Percentiles rank a stretch among this genome's conserved stretches.
Conservation (phyloP, 306 rosid species). For the Quercus ilex region DNA sequence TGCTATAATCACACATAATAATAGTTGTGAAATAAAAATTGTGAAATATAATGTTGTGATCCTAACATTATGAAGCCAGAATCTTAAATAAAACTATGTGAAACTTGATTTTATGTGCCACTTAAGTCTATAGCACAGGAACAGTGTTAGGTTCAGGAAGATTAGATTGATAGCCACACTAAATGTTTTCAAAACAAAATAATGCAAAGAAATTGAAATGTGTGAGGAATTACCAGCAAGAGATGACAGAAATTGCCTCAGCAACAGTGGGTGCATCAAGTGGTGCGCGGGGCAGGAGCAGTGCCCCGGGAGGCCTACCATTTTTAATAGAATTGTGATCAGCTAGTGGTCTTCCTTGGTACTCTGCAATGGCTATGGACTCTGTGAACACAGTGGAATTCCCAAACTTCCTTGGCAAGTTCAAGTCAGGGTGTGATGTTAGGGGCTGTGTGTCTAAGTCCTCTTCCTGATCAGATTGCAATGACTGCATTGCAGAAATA, state of each 20-base stretch:
- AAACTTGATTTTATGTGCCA: not conserved
- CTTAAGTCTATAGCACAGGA: not conserved
- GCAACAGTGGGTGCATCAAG: slow-evolving; percentile 87
- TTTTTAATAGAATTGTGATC: slow-evolving; percentile 70
- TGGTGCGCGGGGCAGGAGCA: slow-evolving; percentile 60
- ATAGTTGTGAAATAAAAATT: no score
- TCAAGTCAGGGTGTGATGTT: slow-evolving; percentile 47
- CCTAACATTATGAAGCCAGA: not conserved
- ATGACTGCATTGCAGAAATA: slow-evolving; percentile 19
- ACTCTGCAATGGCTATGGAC: slow-evolving; percentile 66
- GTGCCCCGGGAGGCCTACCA: slow-evolving; percentile 78
- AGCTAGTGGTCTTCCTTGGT: slow-evolving; percentile 75
- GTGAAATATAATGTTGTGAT: no score
- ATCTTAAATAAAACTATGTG: not conserved
- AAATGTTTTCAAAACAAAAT: not conserved
- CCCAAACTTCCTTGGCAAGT: slow-evolving; percentile 70
- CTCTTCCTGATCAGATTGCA: slow-evolving; percentile 27
- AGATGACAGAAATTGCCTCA: slow-evolving; percentile 81
- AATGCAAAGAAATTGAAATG: not conserved
- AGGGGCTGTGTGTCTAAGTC: slow-evolving; percentile 54
- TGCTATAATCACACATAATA: no score
- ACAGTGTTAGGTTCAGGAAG: not conserved
- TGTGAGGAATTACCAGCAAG: slow-evolving; percentile 58
- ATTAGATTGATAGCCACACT: not conserved
- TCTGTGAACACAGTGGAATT: slow-evolving; percentile 59